A percentile compares a stretch with the other conserved stretches of the same genome.
phyloP scores from a whole-genome alignment of 2,329 filamentous ascomycete genomes.

The Fusarium anguioides region DNA sequence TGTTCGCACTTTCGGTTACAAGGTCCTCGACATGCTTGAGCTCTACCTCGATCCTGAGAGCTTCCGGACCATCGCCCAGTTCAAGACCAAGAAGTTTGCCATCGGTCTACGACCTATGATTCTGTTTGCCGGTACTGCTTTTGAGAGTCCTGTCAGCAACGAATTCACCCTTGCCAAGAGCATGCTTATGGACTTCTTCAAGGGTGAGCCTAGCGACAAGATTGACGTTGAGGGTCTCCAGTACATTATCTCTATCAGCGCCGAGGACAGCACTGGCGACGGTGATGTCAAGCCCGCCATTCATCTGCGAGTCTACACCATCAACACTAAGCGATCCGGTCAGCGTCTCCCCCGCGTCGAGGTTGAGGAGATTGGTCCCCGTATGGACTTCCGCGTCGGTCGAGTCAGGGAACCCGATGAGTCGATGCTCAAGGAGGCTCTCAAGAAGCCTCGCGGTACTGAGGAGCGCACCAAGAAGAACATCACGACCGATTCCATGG shows the following conservation, averaged over 20 bases:
- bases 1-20: constrained; percentile 83
- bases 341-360: constrained; percentile 91
- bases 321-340: constrained; percentile 86
- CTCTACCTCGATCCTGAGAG: constrained; percentile 81
- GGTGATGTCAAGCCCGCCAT: constrained; percentile 65
- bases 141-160: constrained; percentile 82
- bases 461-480: constrained; percentile 95
- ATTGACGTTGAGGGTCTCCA: constrained; percentile 96
- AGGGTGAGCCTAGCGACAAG: constrained; percentile 77
- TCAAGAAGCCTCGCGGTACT: constrained; percentile 82
- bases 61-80: constrained; percentile 76
- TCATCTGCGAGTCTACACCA: constrained; percentile 83
- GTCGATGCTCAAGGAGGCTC: constrained; percentile 85
- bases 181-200: constrained; percentile 91
- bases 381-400: constrained; percentile 91
- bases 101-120: constrained; percentile 90
- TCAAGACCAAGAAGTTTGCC: constrained; percentile 80
- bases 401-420: constrained; percentile 82
- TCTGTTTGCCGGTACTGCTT: constrained; percentile 88
- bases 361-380: constrained; percentile 93
- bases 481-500: constrained; percentile 87
- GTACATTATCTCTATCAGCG: constrained; percentile 85
- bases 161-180: constrained; percentile 89
- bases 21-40: constrained; percentile 95
- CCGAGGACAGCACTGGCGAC: constrained; percentile 68